Evolutionary conservation across 371 early-diverging fungal genomes (phyloP).

Genomic region (Mortierella sp.): DNA sequence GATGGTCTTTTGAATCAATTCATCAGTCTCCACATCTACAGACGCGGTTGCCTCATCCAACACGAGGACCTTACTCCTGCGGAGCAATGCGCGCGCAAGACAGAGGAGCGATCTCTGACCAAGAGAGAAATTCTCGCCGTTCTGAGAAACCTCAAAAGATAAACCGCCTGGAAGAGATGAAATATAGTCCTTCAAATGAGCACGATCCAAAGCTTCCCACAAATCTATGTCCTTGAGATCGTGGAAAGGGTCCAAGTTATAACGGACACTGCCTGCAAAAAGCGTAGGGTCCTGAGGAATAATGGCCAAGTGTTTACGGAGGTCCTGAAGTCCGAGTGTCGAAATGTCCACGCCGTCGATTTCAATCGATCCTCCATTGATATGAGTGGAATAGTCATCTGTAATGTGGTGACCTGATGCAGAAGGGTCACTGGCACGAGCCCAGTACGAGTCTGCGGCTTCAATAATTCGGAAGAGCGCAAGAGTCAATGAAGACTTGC

Average conservation of each 20-base stretch:
- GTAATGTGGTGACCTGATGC: slow-evolving; percentile 62
- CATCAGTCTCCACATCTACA: slow-evolving; percentile 82
- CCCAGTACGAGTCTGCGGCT: slow-evolving; percentile 62
- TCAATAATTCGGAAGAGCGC: slow-evolving; percentile 92
- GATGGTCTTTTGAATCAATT: slow-evolving; percentile 83
- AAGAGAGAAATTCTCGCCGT: slow-evolving; percentile 85
- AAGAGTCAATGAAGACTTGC: slow-evolving; percentile 88
- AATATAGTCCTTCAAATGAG: slow-evolving; percentile 69
- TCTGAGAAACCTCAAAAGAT: slow-evolving; percentile 64
- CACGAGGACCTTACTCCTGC: slow-evolving; percentile 76
- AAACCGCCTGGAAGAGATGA: slow-evolving; percentile 44
- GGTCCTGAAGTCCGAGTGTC: slow-evolving; percentile 70
- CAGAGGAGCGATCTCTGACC: slow-evolving; percentile 92
- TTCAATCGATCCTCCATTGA: slow-evolving; percentile 63
- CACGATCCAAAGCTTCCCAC: slow-evolving; percentile 76
- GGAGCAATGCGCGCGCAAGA: slow-evolving; percentile 89
- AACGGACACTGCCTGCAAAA: slow-evolving; percentile 80
- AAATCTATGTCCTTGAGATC: slow-evolving; percentile 72
- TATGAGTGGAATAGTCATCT: slow-evolving; percentile 52
- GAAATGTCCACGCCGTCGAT: slow-evolving; percentile 79
- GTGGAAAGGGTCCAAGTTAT: slow-evolving; percentile 79
- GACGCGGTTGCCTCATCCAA: slow-evolving; percentile 90
- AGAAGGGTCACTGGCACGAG: slow-evolving; percentile 25
- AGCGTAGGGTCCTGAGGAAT: slow-evolving; percentile 86
- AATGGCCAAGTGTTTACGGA: slow-evolving; percentile 80